Evolutionary conservation across 441 rosid genomes (phyloP).

Genomic region (Adansonia madagascariensis): DNA sequence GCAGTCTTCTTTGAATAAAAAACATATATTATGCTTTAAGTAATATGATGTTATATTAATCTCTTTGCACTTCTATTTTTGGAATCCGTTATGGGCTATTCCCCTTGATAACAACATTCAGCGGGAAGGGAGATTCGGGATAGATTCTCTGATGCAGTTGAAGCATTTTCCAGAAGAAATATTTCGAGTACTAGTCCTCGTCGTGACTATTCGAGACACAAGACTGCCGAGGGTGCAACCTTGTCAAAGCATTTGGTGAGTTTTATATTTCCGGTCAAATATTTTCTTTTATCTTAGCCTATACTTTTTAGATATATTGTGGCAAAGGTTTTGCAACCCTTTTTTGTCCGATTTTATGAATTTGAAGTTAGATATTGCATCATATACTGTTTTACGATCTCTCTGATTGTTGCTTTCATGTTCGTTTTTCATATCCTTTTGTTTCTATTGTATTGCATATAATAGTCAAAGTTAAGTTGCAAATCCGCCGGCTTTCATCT

Average conservation of each 20-base stretch:
- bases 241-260: slow-evolving; percentile 56
- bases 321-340: background rate
- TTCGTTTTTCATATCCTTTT: background rate
- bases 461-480: background rate
- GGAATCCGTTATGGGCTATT: background rate
- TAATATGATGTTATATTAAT: slow-evolving; percentile 4
- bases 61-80: background rate
- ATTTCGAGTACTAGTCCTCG: slow-evolving; percentile 55
- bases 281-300: background rate
- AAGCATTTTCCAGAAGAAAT: slow-evolving; percentile 79
- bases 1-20: background rate
- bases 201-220: slow-evolving; percentile 64
- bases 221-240: slow-evolving; percentile 67
- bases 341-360: background rate
- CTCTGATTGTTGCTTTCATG: background rate
- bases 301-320: background rate
- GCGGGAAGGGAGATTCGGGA: slow-evolving; percentile 84
- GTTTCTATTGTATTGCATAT: background rate
- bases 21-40: background rate
- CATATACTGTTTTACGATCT: background rate
- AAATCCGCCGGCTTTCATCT: background rate
- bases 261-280: slow-evolving; percentile 3
- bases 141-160: slow-evolving; percentile 92
- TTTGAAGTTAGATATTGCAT: background rate
- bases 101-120: slow-evolving; percentile 29